Conservation (phyloP, 306 rosid genomes). For the Cicer judaicum region DNA sequence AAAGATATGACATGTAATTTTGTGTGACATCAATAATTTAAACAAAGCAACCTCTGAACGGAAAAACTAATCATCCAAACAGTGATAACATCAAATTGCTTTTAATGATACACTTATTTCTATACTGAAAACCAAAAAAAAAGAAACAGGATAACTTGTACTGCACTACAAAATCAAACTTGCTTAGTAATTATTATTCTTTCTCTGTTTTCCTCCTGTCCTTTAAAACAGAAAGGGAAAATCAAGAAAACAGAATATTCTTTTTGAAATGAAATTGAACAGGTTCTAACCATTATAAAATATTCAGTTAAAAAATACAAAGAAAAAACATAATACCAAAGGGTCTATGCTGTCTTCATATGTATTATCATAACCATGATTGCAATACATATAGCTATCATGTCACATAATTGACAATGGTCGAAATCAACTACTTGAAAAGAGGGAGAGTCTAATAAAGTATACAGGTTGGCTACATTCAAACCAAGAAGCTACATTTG, state of each 20-base stretch:
- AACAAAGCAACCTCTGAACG: constrained; percentile 4
- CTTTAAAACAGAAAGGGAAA: constrained; percentile 3
- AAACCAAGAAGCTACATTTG: constrained; percentile 29
- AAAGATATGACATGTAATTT: constrained; percentile 17
- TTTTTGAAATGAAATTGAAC: too few species aligned
- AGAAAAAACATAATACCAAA: not conserved
- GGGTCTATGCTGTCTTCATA: not conserved
- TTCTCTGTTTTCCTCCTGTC: not conserved
- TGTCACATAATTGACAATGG: not conserved
- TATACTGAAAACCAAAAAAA: not conserved
- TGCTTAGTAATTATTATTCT: not conserved
- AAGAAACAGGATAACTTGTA: not conserved
- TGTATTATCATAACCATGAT: not conserved
- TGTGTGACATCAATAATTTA: constrained; percentile 14
- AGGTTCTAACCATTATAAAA: constrained; percentile 5
- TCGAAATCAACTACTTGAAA: not conserved
- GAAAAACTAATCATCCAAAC: not conserved
- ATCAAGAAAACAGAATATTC: too few species aligned
- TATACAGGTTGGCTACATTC: constrained; percentile 1
- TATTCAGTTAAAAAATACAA: not conserved
- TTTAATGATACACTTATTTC: not conserved
- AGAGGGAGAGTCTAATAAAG: not conserved
- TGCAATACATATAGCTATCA: not conserved
- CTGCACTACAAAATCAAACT: constrained; percentile 29
- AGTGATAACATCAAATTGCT: not conserved